A percentile compares a stretch with the other conserved stretches of the same genome.
phyloP scores from a whole-genome alignment of 495 filamentous ascomycete genomes.

The Aspergillus sparsus region DNA sequence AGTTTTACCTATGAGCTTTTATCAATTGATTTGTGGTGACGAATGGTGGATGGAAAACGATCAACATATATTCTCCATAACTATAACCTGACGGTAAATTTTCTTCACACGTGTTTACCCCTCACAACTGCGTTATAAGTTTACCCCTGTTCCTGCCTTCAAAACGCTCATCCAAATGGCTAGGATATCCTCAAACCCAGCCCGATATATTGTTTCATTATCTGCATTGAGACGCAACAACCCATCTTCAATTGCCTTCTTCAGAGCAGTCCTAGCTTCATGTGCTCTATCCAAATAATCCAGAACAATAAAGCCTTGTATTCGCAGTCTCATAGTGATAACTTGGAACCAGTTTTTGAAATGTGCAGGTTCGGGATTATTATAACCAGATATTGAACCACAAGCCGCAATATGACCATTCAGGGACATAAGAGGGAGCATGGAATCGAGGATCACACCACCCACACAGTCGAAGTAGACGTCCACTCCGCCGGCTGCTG shows the following conservation, averaged over 20 bases:
- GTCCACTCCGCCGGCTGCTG: conserved; percentile 40
- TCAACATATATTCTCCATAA: too few relatives aligned
- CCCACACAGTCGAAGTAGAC: conserved; percentile 67
- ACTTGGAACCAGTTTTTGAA: conserved; percentile 49
- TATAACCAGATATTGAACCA: conserved; percentile 50
- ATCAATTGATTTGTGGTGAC: too few relatives aligned
- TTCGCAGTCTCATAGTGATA: conserved; percentile 44
- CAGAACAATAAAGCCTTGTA: conserved; percentile 61
- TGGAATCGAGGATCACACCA: conserved; percentile 57
- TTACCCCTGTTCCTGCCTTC: too few relatives aligned
- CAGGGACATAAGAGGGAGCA: conserved; percentile 39
- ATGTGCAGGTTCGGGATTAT: conserved; percentile 28
- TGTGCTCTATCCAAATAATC: conserved; percentile 35
- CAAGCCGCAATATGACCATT: conserved; percentile 56
- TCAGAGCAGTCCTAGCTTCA: conserved; percentile 28
- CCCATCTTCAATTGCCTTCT: conserved; percentile 49
- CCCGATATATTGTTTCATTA: too few relatives aligned
- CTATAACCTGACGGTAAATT: too few relatives aligned
- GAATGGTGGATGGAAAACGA: too few relatives aligned
- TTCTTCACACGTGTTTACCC: too few relatives aligned
- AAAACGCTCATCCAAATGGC: too few relatives aligned
- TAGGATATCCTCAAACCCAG: too few relatives aligned
- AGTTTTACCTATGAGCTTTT: too few relatives aligned
- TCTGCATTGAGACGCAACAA: too few relatives aligned
- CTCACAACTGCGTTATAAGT: too few relatives aligned